Conservation (phyloP, 2,329 filamentous ascomycete species). For the Meredithiella fracta region DNA sequence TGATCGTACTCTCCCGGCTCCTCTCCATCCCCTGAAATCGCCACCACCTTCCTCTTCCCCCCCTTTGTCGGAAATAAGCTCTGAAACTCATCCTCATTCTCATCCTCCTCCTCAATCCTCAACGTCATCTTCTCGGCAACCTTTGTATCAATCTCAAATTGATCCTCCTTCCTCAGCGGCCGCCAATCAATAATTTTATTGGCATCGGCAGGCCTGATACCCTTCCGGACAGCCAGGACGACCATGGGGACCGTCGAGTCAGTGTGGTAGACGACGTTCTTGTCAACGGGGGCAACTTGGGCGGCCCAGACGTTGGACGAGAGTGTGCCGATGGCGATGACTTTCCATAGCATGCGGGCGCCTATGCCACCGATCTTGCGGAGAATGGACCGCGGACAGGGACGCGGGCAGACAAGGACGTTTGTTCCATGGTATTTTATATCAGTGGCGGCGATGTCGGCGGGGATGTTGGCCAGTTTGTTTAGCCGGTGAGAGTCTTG, state of each 20-base stretch:
- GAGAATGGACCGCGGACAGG: slow-evolving; percentile 54
- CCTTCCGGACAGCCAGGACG: slow-evolving; percentile 64
- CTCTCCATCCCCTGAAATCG: slow-evolving; percentile 3
- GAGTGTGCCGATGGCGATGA: slow-evolving; percentile 56
- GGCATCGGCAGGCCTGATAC: slow-evolving; percentile 62
- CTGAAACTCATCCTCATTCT: slow-evolving; percentile 45
- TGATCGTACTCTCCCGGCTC: slow-evolving; percentile 25
- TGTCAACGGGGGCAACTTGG: slow-evolving; percentile 54
- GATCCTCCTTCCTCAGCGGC: slow-evolving; percentile 51
- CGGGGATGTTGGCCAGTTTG: slow-evolving; percentile 48
- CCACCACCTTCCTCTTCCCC: slow-evolving; percentile 34
- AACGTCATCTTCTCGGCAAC: slow-evolving; percentile 78
- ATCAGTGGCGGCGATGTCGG: slow-evolving; percentile 47
- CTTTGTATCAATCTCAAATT: slow-evolving; percentile 62
- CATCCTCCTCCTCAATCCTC: slow-evolving; percentile 58
- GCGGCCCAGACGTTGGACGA: slow-evolving; percentile 83
- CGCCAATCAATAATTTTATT: slow-evolving; percentile 72
- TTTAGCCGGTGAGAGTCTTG: slow-evolving; percentile 57
- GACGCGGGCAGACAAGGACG: slow-evolving; percentile 73
- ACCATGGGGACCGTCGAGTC: slow-evolving; percentile 66
- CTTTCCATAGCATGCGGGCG: slow-evolving; percentile 67
- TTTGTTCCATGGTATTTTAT: slow-evolving; percentile 74
- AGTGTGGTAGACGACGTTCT: slow-evolving; percentile 53
- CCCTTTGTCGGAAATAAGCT: slow-evolving; percentile 40
- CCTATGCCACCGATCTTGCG: slow-evolving; percentile 78